Evolutionary conservation across 106 monocot species (phyloP), one percentile per base, ranked within the genome.

Genomic region (Dendrobium catenatum): DNA sequence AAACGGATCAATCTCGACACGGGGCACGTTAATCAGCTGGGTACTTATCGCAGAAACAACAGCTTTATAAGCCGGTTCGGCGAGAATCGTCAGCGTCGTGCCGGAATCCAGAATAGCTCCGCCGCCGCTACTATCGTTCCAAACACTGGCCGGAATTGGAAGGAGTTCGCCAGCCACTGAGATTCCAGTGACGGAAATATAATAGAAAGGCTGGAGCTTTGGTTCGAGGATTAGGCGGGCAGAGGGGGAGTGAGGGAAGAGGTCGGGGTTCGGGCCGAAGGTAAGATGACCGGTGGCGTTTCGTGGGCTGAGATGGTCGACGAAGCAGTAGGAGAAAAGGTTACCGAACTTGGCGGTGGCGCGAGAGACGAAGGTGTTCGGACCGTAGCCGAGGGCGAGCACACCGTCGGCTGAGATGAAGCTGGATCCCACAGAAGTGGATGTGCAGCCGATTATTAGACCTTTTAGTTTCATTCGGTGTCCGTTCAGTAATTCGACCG

Each of bases 301-400:
- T n/a, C 80, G 85, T 6, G 99, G 95, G 80, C 91, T 88, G 75
- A 99, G 99, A 81, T 99, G 99, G 86, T 99, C 95, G n/a, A 99
- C 93, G 33, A 95, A 85, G 82, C 99, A 99, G 85, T 95, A 99
- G 47, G 95, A 91, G 91, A 99, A 99, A 73, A 84, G 84, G 59
- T 89, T 91, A 10, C 86, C 85, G 84, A 90, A 99, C 24, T 26
- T 83, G 0, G 72, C 20, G 16, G 85, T 61, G 79, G 93, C 92
- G 43, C 75, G 75, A 2, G 77, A 61, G 37, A 93, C 88, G 79
- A 99, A 99, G 58, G 95, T 91, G 77, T 84, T 86, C 42, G 75
- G 16, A 84, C 91, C 95, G 88, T 91, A 86, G 41, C 93, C 99
- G 80, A 99, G 91, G 9, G 91, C 95, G 7, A 99, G 86, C 1